These are phyloP conservation scores for Cyberlindnera xylosilytica DNA, from an alignment of 805 yeast genomes.

Conservation along the genomic window DNA sequence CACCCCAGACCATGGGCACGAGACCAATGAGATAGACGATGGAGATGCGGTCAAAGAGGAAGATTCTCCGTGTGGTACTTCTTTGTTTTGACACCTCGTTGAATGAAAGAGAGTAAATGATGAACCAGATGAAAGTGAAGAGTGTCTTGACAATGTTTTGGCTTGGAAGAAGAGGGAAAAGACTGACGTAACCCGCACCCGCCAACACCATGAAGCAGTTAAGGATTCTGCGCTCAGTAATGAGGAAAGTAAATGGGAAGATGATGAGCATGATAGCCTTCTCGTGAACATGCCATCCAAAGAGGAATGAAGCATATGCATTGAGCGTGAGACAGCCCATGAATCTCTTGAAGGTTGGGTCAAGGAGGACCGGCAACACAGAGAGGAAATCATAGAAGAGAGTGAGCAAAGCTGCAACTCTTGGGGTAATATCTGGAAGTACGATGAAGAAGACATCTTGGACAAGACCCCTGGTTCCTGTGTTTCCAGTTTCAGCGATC, in stretches of 20 bases:
- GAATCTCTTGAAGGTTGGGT: constrained; percentile 76
- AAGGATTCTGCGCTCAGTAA: constrained; percentile 67
- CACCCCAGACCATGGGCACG: constrained; percentile 54
- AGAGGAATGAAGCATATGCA: constrained; percentile 85
- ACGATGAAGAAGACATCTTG: constrained; percentile 85
- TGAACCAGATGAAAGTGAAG: constrained; percentile 83
- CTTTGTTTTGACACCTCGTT: constrained; percentile 56
- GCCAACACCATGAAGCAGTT: constrained; percentile 69
- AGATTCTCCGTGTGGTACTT: constrained; percentile 42
- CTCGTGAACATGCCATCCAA: constrained; percentile 99
- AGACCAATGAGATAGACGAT: constrained; percentile 65
- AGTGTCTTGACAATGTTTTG: constrained; percentile 76
- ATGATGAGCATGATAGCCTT: constrained; percentile 90
- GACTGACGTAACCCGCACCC: constrained; percentile 78
- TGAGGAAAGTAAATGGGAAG: constrained; percentile 79
- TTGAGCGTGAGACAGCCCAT: constrained; percentile 83
- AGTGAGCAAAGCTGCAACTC: constrained; percentile 72
- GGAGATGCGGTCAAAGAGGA: constrained; percentile 69
- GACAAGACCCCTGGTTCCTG: constrained; percentile 81
- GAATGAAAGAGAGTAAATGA: constrained; percentile 69
- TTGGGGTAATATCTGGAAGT: constrained; percentile 78
- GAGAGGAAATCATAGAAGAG: constrained; percentile 82
- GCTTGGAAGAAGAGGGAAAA: constrained; percentile 81
- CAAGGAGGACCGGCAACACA: constrained; percentile 62
- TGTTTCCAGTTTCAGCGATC: constrained; percentile 32